phyloP scores from a whole-genome alignment of 768 basidiomycete genomes.

The Suillus decipiens region DNA sequence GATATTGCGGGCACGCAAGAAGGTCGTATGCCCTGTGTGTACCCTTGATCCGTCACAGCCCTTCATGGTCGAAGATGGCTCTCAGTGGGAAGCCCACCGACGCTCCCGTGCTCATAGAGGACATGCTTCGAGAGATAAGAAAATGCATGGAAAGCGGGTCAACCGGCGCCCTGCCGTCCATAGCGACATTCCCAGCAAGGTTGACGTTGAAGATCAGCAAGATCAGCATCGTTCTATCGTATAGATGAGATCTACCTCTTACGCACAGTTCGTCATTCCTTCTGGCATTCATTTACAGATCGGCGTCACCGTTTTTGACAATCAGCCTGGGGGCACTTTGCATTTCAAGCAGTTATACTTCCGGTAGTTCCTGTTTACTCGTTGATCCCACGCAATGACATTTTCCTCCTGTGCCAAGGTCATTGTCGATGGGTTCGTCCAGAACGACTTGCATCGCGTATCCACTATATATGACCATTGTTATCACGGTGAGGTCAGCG shows the following conservation, averaged over 20 bases:
- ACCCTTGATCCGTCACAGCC: constrained; percentile 59
- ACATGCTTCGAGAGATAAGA: constrained; percentile 35
- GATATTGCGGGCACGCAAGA: constrained; percentile 55
- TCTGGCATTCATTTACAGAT: background rate
- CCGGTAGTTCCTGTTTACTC: background rate
- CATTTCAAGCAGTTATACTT: background rate
- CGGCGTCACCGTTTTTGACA: background rate
- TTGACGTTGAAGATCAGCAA: background rate
- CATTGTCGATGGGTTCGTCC: background rate
- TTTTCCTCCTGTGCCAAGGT: background rate
- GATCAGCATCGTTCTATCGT: background rate
- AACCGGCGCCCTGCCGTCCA: background rate
- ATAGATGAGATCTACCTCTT: background rate
- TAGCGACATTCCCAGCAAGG: background rate
- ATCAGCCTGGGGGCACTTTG: background rate
- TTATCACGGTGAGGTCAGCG: background rate
- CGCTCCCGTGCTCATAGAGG: constrained; percentile 57
- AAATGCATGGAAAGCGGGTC: background rate
- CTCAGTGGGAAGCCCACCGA: constrained; percentile 57
- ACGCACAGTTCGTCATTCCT: background rate
- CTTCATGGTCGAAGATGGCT: constrained; percentile 59
- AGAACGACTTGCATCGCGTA: background rate
- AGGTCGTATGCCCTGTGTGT: constrained; percentile 62
- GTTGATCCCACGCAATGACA: constrained; percentile 1
- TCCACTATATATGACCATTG: background rate